phyloP scores from a whole-genome alignment of 495 filamentous ascomycete genomes.

The Glarea lozoyensis region DNA sequence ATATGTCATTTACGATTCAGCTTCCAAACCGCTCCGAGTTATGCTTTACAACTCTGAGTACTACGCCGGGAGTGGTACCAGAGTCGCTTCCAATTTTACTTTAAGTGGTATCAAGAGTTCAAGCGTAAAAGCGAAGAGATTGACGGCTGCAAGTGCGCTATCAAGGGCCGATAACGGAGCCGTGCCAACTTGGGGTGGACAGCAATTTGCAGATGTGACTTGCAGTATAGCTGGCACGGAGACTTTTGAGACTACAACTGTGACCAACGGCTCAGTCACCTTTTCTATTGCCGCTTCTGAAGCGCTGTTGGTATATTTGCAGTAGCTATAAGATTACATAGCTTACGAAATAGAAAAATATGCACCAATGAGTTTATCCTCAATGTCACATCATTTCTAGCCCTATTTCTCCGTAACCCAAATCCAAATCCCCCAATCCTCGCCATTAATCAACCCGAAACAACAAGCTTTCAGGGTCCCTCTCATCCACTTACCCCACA shows the following conservation, averaged over 20 bases:
- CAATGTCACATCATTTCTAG: no score
- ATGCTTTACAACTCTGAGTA: slow-evolving; percentile 53
- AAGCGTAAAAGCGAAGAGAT: slow-evolving; percentile 39
- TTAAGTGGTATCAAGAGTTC: slow-evolving; percentile 32
- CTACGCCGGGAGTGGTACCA: slow-evolving; percentile 35
- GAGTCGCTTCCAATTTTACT: slow-evolving; percentile 35
- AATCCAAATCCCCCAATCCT: no score
- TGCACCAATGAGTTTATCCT: no score
- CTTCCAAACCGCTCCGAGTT: slow-evolving; percentile 29
- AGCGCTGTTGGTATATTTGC: slow-evolving; percentile 45
- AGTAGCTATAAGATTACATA: no score
- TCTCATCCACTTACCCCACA: no score
- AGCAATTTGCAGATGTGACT: slow-evolving; percentile 43
- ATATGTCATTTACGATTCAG: slow-evolving; percentile 40
- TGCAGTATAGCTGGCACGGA: slow-evolving; percentile 37
- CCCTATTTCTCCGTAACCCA: no score
- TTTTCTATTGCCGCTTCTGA: slow-evolving; percentile 44
- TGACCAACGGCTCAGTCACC: slow-evolving; percentile 33
- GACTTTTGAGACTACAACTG: slow-evolving; percentile 29
- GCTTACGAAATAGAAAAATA: no score
- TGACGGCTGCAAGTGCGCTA: slow-evolving; percentile 41
- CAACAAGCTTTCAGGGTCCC: no score
- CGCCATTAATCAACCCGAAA: no score
- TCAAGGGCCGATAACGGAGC: slow-evolving; percentile 39
- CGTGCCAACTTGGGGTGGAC: slow-evolving; percentile 41